Conservation (phyloP, 2,329 filamentous ascomycete species). For the Boeremia exigua region DNA sequence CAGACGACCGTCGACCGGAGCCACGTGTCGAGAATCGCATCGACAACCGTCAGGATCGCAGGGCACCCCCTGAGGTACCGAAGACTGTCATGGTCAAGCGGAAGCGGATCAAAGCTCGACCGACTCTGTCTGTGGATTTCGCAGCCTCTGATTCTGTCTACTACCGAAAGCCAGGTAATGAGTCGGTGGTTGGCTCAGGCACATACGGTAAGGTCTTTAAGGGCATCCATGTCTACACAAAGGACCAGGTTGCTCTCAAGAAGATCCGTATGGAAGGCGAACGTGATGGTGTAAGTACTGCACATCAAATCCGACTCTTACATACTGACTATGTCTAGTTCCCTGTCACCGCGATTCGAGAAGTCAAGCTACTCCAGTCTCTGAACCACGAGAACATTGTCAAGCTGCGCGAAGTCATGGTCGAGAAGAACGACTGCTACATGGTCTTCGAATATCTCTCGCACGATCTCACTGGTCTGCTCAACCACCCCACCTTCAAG, state of each 20-base stretch:
- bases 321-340: slow-evolving; percentile 57
- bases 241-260: slow-evolving; percentile 82
- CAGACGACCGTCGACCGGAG: slow-evolving; percentile 32
- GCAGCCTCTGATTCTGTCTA: slow-evolving; percentile 86
- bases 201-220: slow-evolving; percentile 98
- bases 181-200: slow-evolving; percentile 92
- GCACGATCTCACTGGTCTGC: slow-evolving; percentile 90
- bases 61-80: slow-evolving; percentile 49
- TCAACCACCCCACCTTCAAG: slow-evolving; percentile 92
- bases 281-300: slow-evolving; percentile 69
- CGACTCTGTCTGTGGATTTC: slow-evolving; percentile 73
- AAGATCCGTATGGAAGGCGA: slow-evolving; percentile 94
- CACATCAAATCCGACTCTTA: neutral
- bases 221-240: slow-evolving; percentile 89
- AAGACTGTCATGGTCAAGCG: slow-evolving; percentile 67
- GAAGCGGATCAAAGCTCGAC: slow-evolving; percentile 73
- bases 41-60: slow-evolving; percentile 48
- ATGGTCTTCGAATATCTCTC: slow-evolving; percentile 99
- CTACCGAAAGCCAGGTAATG: slow-evolving; percentile 94
- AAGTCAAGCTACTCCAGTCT: slow-evolving; percentile 91
- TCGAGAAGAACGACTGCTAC: slow-evolving; percentile 97
- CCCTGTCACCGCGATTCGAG: slow-evolving; percentile 86
- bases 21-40: slow-evolving; percentile 33
- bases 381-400: slow-evolving; percentile 84
- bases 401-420: slow-evolving; percentile 89